Conservation (phyloP, 202 grass and related monocot genomes). For the Carex arenaria region DNA sequence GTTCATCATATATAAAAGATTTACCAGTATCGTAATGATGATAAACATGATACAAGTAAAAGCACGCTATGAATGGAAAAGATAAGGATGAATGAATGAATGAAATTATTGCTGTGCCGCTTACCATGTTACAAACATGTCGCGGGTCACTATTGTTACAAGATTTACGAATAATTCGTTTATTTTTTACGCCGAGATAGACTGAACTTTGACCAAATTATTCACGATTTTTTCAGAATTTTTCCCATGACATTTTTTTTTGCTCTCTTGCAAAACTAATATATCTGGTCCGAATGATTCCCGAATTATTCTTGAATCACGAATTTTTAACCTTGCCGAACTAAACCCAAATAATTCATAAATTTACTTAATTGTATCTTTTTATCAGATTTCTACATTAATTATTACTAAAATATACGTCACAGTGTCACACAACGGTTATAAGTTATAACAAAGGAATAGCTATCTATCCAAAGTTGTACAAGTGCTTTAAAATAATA, state of each 20-base stretch:
- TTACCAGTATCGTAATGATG: neutral
- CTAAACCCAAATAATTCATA: too few relatives aligned
- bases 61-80: neutral
- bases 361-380: neutral
- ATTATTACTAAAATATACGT: neutral
- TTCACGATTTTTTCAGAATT: too few relatives aligned
- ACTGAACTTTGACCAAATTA: too few relatives aligned
- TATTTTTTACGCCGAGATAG: too few relatives aligned
- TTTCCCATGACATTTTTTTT: too few relatives aligned
- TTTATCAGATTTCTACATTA: neutral
- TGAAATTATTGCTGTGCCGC: neutral
- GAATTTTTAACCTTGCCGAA: too few relatives aligned
- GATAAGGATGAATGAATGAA: constrained; percentile 3
- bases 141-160: neutral
- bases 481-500: neutral
- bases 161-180: too few relatives aligned
- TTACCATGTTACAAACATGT: neutral
- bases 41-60: neutral
- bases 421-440: neutral
- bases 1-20: neutral
- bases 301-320: too few relatives aligned
- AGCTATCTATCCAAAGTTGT: neutral
- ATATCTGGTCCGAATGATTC: too few relatives aligned
- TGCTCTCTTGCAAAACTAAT: too few relatives aligned
- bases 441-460: neutral